Evolutionary conservation across 139 green algal genomes (phyloP), one percentile per base, ranked within the genome.

Genomic region (Coelastrella sp.): DNA sequence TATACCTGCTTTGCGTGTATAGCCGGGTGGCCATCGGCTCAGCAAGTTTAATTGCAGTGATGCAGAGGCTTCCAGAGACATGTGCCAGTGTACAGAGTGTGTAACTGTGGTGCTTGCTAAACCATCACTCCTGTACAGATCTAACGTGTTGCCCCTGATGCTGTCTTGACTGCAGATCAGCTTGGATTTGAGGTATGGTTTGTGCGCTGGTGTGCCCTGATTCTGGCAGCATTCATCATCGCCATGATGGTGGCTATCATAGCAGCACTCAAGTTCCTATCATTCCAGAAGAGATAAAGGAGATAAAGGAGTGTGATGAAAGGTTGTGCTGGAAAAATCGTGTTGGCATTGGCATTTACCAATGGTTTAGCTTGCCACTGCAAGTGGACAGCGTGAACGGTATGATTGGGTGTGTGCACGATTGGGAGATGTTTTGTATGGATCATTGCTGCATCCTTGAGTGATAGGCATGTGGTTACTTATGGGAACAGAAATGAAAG

Each of bases 131-230:
- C 32, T 47, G 32, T 47, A 71, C 61, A 13, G 61, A 71, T 71
- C 61, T 71, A 32, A 32, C 68, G 5, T 22, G 68, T 23, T 76
- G 16, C 3, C 6, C n/a, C 22, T 17, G 8, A 2, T 68, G 78
- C 60, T 17, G 54, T n/a, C 64, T 65, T n/a, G 65, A 5, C 0
- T 89, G 83, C 83, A 89, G 83, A 89, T 14, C 22, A 5, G 66
- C 83, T 89, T 59, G 83, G 83, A 8, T 89, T 89, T 89, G 83
- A 89, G 83, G 66, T 4, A 23, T 89, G 11, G 23, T 89, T 89
- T 89, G 83, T 89, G 19, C 32, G 65, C 17, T 58, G 54, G 10
- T 89, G 83, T 89, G 83, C 71, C 16, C 47, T 58, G 6, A 89
- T 89, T 19, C 65, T 80, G 83, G 66, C 71, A 76, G 83, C 57